phyloP scores from a whole-genome alignment of 345 rosid genomes.

The Brassica incana region DNA sequence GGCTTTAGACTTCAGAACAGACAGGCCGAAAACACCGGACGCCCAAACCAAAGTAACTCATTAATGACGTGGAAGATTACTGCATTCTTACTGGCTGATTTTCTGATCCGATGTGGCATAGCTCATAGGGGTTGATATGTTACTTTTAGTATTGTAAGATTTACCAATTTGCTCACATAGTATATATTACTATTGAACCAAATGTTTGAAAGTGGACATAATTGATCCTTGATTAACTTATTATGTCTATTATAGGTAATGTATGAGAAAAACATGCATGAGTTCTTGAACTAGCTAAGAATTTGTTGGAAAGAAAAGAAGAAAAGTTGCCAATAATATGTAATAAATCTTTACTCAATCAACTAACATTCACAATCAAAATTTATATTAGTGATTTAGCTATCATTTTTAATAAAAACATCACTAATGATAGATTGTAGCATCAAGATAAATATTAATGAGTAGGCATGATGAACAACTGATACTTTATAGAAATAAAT shows the following conservation, averaged over 20 bases:
- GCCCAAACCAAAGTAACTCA: no score
- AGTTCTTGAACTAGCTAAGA: constrained; percentile 51
- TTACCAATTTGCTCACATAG: no score
- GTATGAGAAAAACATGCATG: constrained; percentile 48
- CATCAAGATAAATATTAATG: background rate
- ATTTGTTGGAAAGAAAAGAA: constrained; percentile 51
- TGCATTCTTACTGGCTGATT: no score
- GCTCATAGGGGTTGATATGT: no score
- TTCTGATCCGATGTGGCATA: no score
- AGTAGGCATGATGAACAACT: constrained; percentile 1
- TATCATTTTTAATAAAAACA: background rate
- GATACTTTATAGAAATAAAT: background rate
- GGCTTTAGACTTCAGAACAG: no score
- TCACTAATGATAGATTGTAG: background rate
- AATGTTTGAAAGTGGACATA: background rate
- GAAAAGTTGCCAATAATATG: constrained; percentile 45
- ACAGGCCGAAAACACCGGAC: no score
- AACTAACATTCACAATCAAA: background rate
- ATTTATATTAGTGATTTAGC: background rate
- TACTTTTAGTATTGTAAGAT: no score
- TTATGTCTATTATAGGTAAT: constrained; percentile 43
- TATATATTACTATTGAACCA: background rate
- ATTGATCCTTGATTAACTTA: background rate
- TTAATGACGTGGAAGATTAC: no score
- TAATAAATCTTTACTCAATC: background rate